Percentiles rank a stretch among this genome's conserved stretches.
Evolutionary conservation across 106 monocot species (phyloP).

Genomic region (Dioscorea zingiberensis): DNA sequence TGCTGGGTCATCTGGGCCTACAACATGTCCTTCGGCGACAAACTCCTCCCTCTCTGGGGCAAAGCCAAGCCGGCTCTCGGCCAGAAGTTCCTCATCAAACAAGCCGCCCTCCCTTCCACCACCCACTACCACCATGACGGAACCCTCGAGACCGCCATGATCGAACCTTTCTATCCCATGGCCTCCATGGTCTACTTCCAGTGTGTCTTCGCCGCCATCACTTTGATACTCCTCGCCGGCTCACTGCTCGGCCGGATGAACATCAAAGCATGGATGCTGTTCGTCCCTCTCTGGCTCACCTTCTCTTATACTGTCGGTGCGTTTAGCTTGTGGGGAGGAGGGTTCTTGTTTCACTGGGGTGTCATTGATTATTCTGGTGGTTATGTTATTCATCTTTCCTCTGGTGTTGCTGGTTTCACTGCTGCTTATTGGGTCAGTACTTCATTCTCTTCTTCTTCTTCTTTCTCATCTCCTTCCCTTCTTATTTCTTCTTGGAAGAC

Average conservation of each 20-base stretch:
- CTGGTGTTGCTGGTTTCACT: conserved; percentile 39
- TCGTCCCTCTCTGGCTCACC: conserved; percentile 60
- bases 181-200: conserved; percentile 62
- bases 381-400: conserved; percentile 50
- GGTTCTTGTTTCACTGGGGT: conserved; percentile 49
- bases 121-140: conserved; percentile 28
- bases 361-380: conserved; percentile 52
- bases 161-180: conserved; percentile 43
- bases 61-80: conserved; percentile 37
- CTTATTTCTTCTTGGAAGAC: no score
- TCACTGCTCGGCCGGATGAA: conserved; percentile 57
- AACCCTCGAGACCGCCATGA: conserved; percentile 20
- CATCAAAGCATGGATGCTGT: conserved; percentile 49
- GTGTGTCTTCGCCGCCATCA: conserved; percentile 52
- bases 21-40: conserved; percentile 59
- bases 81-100: conserved; percentile 37
- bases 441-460: not conserved
- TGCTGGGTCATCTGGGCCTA: conserved; percentile 61
- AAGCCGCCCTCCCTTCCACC: conserved; percentile 30
- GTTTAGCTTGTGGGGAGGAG: conserved; percentile 47
- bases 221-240: conserved; percentile 44
- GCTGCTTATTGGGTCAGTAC: conserved; percentile 39
- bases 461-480: not conserved
- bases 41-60: conserved; percentile 63
- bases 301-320: conserved; percentile 48